Evolutionary conservation across 1,284 basidiomycete species (phyloP), one percentile per base, ranked within the genome.

Genomic region (Crucibulum parvulum): DNA sequence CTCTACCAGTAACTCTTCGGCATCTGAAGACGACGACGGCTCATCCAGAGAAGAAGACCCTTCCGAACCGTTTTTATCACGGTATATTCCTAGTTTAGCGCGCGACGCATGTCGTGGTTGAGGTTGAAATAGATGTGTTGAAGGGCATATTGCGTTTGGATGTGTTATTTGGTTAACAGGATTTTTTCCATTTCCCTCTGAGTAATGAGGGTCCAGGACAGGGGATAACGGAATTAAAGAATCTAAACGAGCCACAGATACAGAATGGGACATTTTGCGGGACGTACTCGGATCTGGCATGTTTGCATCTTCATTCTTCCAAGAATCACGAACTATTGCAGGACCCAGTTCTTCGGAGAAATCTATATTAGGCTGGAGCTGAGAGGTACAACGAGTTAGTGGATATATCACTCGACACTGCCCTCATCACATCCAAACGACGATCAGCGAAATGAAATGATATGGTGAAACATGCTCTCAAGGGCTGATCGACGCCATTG

Each of bases 311-410:
- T 11, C n/a, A 4, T 13, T 72, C 67, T 87, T 92, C 87, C 93
- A 95, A 5, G 90, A 90, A 62, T 88, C 92, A 38, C 90, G 86
- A 53, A 88, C 65, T 6, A 93, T 78, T 0, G 83, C 81, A 2
- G 91, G 89, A 1, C 93, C 93, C 48, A 94, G 80, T 60, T 90
- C 85, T 35, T 81, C 74, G 37, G 84, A 81, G 70, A 92, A 88
- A 70, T 93, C 89, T 53, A 81, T 72, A 60, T 86, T 84, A 18
- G 93, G 93, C 53, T 85, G 84, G 56, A 93, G 81, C 91, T 94
- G 62, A 37, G 55, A 61, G 46, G 50, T 36, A 24, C 24, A 24
- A 24, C 4, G 24, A 24, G 24, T 24, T 24, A 24, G 24, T 24
- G 24, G 24, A 24, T 24, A 24, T 24, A 24, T 24, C 24, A 4